Base-by-base conservation (phyloP, 306 rosid genomes). In the Lupinus albus region DNA sequence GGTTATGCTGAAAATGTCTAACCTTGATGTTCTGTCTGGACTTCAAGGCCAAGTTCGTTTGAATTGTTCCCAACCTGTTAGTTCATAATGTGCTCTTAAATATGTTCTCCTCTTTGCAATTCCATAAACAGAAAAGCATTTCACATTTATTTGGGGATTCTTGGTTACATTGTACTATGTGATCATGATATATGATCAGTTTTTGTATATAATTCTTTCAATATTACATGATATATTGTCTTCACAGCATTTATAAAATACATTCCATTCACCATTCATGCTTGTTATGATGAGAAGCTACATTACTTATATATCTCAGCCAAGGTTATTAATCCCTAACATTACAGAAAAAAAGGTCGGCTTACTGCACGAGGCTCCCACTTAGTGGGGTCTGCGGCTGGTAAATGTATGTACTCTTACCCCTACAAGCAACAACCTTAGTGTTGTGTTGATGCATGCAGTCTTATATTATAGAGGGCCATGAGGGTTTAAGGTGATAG, bases 1-100 rank as follows among this genome's bases (percentile, higher is more conserved):
- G 65, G 92, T 81, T 8, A 82, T 84, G 95, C 21, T 80, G 68
- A 89, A 89, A 84, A 77, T 92, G 88, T 87, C 96, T 21, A 71
- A 63, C 52, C 84, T 85, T 20, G 76, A 79, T 58, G 84, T 83
- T 75, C 52, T 82, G 14, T 71, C 83, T 9, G 78, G 86, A 14
- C 60, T 8, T 61, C 78, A 75, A 11, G 86, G 86, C 12, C 70
- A 71, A 47, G 76, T 82, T 56, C 79, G 81, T 16, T 35, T 75
- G 57, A 82, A 78, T 48, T 82, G 86, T 69, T 70, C 83, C 18
- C 73, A 20, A n/a, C 38, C 68, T 8, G 1, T 42, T 11, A 32
- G 61, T 42, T 48, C 78, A n/a, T 74, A 36, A 71, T 13, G 50
- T 11, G 7, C 38, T 33, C 8, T 33, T 33, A 56, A 3, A 25